Conservation (phyloP, 371 early-diverging fungal species). For the Rhizomucor miehei region DNA sequence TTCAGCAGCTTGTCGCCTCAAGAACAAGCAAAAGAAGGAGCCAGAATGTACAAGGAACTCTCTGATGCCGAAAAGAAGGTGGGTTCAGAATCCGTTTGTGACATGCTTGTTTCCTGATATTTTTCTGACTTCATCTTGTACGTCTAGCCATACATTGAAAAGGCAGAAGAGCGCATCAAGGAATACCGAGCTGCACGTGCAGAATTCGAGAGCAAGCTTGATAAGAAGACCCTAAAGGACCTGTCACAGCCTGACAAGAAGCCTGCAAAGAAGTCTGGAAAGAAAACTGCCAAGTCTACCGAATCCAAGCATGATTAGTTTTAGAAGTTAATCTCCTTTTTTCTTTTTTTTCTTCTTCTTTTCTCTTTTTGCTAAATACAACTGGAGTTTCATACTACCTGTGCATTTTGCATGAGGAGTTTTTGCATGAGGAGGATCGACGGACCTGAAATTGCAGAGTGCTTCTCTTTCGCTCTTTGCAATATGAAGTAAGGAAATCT, state of each 20-base stretch:
- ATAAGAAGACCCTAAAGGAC: not conserved
- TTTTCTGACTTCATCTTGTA: not conserved
- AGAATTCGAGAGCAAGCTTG: not conserved
- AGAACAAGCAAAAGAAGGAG: constrained; percentile 32
- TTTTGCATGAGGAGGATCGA: too few species aligned
- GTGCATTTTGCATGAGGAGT: too few species aligned
- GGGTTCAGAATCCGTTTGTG: not conserved
- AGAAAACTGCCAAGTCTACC: too few species aligned
- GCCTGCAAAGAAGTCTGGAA: not conserved
- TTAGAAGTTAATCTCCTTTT: too few species aligned
- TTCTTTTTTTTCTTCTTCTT: too few species aligned
- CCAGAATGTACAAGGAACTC: constrained; percentile 19
- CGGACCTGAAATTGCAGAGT: too few species aligned
- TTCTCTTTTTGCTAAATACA: too few species aligned
- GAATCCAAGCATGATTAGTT: too few species aligned
- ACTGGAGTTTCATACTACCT: too few species aligned
- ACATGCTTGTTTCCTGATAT: not conserved
- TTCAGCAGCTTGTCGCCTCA: constrained; percentile 13
- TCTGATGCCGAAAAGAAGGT: constrained; percentile 28
- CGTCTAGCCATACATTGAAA: constrained; percentile 12
- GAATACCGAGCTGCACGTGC: not conserved
- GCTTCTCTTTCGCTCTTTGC: not conserved
- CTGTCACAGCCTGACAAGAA: not conserved
- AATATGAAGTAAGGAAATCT: constrained; percentile 5
- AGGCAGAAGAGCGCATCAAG: not conserved